Conservation (phyloP, 352 stramenopile species). For the Globisporangium mamillatum region DNA sequence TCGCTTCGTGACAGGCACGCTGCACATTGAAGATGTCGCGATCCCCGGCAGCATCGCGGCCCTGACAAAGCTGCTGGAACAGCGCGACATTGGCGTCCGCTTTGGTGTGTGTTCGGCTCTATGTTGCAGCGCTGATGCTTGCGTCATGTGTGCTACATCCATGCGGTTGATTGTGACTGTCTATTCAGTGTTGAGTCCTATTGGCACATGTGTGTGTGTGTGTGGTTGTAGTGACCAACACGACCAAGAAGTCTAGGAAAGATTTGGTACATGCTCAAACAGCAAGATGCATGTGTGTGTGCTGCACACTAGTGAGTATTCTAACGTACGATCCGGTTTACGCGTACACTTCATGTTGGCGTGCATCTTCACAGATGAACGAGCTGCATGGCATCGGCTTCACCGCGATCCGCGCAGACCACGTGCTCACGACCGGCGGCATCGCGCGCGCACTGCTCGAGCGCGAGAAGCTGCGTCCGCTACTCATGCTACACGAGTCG, state of each 20-base stretch:
- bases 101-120: conserved; percentile 33
- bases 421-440: conserved; percentile 43
- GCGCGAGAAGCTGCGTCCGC: conserved; percentile 31
- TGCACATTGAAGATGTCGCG: conserved; percentile 49
- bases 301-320: neutral
- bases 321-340: neutral
- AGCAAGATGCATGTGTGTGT: neutral
- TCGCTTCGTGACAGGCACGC: conserved; percentile 30
- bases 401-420: conserved; percentile 29
- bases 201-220: neutral
- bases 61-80: conserved; percentile 33
- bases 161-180: neutral
- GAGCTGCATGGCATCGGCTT: conserved; percentile 52
- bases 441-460: conserved; percentile 41
- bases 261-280: conserved; percentile 30
- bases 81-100: conserved; percentile 33
- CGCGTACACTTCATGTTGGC: neutral
- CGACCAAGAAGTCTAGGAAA: conserved; percentile 53
- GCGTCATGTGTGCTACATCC: neutral
- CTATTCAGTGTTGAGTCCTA: neutral
- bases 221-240: conserved; percentile 50
- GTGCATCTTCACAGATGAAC: conserved; percentile 21
- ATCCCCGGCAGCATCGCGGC: conserved; percentile 38
- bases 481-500: conserved; percentile 46
- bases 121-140: conserved; percentile 1